These are phyloP conservation scores for Coemansia sp. DNA, from an alignment of 192 early-diverging fungal genomes.

Conservation along the genomic window DNA sequence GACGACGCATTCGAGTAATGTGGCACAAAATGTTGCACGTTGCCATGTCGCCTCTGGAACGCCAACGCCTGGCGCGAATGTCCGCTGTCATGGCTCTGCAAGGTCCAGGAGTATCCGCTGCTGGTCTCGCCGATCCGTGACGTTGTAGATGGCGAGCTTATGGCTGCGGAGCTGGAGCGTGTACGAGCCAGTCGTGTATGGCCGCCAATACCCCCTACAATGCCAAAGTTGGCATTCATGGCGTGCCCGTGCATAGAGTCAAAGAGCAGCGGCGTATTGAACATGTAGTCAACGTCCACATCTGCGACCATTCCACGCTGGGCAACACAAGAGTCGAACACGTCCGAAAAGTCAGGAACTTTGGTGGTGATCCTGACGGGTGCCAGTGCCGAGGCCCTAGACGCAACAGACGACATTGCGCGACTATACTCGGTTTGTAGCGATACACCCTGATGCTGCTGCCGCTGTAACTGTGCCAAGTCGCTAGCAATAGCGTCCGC, in stretches of 20 bases:
- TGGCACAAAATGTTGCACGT: constrained; percentile 50
- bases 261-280: constrained; percentile 31
- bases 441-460: background rate
- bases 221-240: constrained; percentile 16
- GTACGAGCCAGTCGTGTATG: constrained; percentile 6
- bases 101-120: constrained; percentile 6
- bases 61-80: background rate
- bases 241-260: constrained; percentile 15
- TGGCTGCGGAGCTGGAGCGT: constrained; percentile 18
- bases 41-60: constrained; percentile 6
- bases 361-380: constrained; percentile 45
- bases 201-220: constrained; percentile 1
- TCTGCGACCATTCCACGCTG: constrained; percentile 13
- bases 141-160: constrained; percentile 28
- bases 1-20: constrained; percentile 37
- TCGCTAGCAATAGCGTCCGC: background rate
- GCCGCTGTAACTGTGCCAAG: constrained; percentile 6
- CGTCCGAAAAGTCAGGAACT: constrained; percentile 49
- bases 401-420: constrained; percentile 8
- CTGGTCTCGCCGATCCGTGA: constrained; percentile 5
- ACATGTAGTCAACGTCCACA: constrained; percentile 29
- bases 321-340: constrained; percentile 9
- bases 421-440: background rate
- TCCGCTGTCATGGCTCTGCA: background rate
- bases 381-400: constrained; percentile 15